Conservation (phyloP, 306 rosid genomes). For the Rosa multiflora region DNA sequence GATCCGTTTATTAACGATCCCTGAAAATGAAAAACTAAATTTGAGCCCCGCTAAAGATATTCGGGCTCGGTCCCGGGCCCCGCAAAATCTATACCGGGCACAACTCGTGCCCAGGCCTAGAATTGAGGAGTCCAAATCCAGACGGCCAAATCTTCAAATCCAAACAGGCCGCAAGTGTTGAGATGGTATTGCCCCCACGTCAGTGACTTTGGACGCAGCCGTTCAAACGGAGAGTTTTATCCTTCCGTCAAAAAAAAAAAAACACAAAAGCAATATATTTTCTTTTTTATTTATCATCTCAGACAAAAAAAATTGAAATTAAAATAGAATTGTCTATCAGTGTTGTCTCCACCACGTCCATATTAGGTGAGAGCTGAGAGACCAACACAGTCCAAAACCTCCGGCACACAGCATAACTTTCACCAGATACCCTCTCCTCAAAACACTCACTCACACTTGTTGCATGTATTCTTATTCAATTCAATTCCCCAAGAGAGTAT, state of each 20-base stretch:
- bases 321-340: background rate
- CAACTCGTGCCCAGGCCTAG: too few relatives aligned
- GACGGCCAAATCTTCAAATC: too few relatives aligned
- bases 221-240: background rate
- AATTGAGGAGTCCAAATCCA: too few relatives aligned
- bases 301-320: too few relatives aligned
- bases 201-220: background rate
- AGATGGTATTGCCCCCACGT: background rate
- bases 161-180: background rate
- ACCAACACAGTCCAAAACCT: conserved; percentile 23
- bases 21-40: too few relatives aligned
- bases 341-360: background rate
- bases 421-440: conserved; percentile 20
- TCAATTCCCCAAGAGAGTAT: background rate
- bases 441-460: background rate
- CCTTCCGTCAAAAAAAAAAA: background rate
- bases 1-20: too few relatives aligned
- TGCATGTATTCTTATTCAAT: background rate
- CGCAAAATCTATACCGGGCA: too few relatives aligned
- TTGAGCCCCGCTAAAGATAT: too few relatives aligned
- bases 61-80: too few relatives aligned
- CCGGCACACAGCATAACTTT: conserved; percentile 21
- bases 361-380: background rate
- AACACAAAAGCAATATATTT: too few relatives aligned
- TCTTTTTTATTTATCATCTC: too few relatives aligned